Evolutionary conservation across 2,329 filamentous ascomycete genomes (phyloP).

Genomic region (Chaetomium globosum): DNA sequence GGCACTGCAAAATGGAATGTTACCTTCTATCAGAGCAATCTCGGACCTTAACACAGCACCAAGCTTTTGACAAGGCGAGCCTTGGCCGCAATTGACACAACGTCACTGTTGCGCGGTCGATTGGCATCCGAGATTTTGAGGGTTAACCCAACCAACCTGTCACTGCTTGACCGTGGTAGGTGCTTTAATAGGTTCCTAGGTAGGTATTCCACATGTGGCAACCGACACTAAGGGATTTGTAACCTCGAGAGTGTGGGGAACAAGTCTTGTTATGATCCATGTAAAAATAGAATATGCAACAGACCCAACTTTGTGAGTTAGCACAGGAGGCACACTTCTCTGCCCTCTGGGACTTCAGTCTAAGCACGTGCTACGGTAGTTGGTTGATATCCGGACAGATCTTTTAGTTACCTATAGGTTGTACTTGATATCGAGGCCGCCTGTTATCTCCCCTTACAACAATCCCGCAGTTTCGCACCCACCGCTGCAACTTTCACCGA

Average conservation of each 20-base stretch:
- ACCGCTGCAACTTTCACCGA: not conserved
- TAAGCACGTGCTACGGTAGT: too few species aligned
- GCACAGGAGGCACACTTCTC: not conserved
- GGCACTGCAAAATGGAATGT: not conserved
- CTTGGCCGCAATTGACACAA: conserved; percentile 2
- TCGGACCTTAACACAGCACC: conserved; percentile 16
- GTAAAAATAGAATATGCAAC: not conserved
- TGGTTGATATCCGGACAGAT: not conserved
- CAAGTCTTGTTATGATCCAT: not conserved
- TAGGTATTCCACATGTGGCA: not conserved
- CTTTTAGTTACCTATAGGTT: too few species aligned
- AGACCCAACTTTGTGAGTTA: not conserved
- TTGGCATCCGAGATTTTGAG: not conserved
- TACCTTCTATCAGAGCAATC: conserved; percentile 12
- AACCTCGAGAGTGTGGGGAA: not conserved
- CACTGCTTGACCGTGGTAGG: not conserved
- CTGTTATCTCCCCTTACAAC: not conserved
- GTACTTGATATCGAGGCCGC: too few species aligned
- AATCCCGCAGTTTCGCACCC: too few species aligned
- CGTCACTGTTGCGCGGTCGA: conserved; percentile 11
- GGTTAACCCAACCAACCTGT: not conserved
- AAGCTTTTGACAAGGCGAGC: conserved; percentile 2
- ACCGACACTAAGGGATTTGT: not conserved
- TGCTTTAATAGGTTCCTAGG: too few species aligned
- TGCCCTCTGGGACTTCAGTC: not conserved